Percentiles rank a stretch among this genome's conserved stretches.
Conservation (phyloP, 495 filamentous ascomycete genomes). For the Podospora pseudocomata region DNA sequence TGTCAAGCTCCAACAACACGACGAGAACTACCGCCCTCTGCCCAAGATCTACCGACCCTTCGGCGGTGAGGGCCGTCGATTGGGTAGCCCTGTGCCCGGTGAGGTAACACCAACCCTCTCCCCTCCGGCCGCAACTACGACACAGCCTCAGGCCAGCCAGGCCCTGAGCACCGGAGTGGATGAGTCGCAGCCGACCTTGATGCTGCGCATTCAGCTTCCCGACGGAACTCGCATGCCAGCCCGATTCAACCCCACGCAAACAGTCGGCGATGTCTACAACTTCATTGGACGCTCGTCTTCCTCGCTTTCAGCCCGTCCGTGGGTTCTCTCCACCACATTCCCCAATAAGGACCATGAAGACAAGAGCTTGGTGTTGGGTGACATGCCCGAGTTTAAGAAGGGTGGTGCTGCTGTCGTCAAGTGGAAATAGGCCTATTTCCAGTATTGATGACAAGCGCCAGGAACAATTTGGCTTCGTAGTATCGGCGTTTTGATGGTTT, state of each 20-base stretch:
- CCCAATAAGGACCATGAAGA: conserved; percentile 90
- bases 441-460: no score
- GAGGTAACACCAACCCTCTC: conserved; percentile 43
- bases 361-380: conserved; percentile 62
- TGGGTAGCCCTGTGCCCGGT: conserved; percentile 89
- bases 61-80: conserved; percentile 70
- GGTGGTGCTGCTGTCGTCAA: conserved; percentile 85
- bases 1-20: conserved; percentile 81
- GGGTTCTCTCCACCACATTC: conserved; percentile 91
- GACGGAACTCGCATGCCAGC: conserved; percentile 83
- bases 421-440: conserved; percentile 45
- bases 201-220: conserved; percentile 81
- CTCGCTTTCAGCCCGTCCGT: conserved; percentile 55
- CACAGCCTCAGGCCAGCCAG: conserved; percentile 23
- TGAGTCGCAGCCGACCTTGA: conserved; percentile 70
- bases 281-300: conserved; percentile 72
- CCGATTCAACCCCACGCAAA: conserved; percentile 89
- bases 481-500: not conserved
- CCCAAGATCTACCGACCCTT: conserved; percentile 90
- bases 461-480: no score
- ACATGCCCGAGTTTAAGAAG: conserved; percentile 76
- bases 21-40: conserved; percentile 74
- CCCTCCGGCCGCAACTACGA: conserved; percentile 29
- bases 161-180: conserved; percentile 56
- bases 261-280: conserved; percentile 82